Conservation (phyloP, 257 asterid species). For the Ilex aquifolium region DNA sequence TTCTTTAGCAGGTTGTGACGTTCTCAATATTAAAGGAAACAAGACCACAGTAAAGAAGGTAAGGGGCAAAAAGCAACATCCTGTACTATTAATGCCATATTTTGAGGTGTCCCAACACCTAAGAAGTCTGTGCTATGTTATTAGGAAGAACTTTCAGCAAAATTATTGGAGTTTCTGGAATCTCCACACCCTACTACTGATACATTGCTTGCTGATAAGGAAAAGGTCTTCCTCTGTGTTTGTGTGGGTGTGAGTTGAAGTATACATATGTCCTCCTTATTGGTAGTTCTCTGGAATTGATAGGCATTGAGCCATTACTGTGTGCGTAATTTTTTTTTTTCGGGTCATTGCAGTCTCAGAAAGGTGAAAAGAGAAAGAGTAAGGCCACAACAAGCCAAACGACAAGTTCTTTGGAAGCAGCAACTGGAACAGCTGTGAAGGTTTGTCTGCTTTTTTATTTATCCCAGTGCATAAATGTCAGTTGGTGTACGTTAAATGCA, state of each 20-base stretch:
- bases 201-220: constrained; percentile 69
- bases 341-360: constrained; percentile 15
- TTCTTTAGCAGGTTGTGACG: neutral
- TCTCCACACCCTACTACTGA: constrained; percentile 89
- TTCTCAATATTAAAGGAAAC: neutral
- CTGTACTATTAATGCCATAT: neutral
- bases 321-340: constrained; percentile 9
- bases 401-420: constrained; percentile 32
- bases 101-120: neutral
- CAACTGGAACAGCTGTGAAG: constrained; percentile 46
- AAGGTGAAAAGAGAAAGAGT: constrained; percentile 58
- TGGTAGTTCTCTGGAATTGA: too few relatives aligned
- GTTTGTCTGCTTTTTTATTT: constrained; percentile 27
- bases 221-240: constrained; percentile 27
- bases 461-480: too few relatives aligned
- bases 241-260: too few relatives aligned
- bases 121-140: neutral
- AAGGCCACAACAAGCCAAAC: constrained; percentile 42
- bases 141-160: neutral
- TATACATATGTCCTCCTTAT: neutral
- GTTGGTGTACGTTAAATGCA: too few relatives aligned
- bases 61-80: neutral
- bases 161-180: constrained; percentile 55
- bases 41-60: neutral
- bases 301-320: neutral